These are phyloP conservation scores for Juncus effusus DNA, from an alignment of 176 grass and related monocot genomes.

Conservation along the genomic window DNA sequence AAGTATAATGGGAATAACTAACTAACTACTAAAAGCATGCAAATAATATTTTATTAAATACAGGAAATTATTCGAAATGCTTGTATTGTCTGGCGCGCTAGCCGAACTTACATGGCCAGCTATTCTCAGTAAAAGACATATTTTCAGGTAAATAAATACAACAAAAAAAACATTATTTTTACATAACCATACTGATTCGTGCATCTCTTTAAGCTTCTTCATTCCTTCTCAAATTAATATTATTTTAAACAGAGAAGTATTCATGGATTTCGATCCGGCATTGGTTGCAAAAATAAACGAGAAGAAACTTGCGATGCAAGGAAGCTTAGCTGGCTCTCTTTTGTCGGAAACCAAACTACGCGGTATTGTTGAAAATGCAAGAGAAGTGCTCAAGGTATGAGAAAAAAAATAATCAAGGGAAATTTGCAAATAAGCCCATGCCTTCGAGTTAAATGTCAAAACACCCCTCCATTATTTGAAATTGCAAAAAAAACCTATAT, in stretches of 20 bases:
- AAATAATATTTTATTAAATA: constrained; percentile 12
- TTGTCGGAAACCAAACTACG: constrained; percentile 88
- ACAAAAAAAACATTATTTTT: background rate
- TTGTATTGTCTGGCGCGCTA: constrained; percentile 83
- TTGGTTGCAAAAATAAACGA: constrained; percentile 80
- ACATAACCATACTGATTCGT: background rate
- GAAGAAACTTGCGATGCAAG: constrained; percentile 65
- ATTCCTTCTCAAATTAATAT: constrained; percentile 9
- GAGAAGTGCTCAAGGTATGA: constrained; percentile 75
- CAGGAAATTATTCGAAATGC: constrained; percentile 93
- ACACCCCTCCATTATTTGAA: too few relatives aligned
- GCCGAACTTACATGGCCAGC: constrained; percentile 85
- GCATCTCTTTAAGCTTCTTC: background rate
- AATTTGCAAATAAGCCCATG: too few relatives aligned
- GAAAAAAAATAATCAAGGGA: too few relatives aligned
- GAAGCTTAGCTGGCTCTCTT: constrained; percentile 63
- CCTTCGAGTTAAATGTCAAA: too few relatives aligned
- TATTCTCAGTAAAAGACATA: constrained; percentile 80
- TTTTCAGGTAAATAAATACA: constrained; percentile 55
- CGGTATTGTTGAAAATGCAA: constrained; percentile 71
- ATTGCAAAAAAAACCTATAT: too few relatives aligned
- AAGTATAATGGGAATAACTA: too few relatives aligned
- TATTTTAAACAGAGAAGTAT: constrained; percentile 59
- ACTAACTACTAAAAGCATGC: too few relatives aligned
- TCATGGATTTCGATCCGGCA: constrained; percentile 88